Percentiles rank a stretch among this genome's conserved stretches.
Conservation (phyloP, 768 basidiomycete genomes). For the Neoboletus subvelutipes region DNA sequence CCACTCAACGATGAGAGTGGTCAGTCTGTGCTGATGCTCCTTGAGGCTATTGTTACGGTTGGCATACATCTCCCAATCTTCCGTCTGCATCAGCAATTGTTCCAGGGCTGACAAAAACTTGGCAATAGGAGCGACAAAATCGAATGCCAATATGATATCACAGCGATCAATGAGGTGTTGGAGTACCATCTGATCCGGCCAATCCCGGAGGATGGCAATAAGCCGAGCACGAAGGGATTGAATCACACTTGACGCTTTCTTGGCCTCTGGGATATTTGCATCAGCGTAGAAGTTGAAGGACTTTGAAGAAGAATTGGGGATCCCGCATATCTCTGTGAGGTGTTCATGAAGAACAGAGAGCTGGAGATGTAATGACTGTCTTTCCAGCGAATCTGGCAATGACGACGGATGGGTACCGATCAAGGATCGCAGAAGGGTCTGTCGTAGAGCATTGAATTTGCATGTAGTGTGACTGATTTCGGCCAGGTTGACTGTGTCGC, state of each 20-base stretch:
- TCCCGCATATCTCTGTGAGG: slow-evolving; percentile 31
- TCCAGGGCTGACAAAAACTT: slow-evolving; percentile 82
- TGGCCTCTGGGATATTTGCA: slow-evolving; percentile 68
- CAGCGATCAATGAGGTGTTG: slow-evolving; percentile 77
- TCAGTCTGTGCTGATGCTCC: slow-evolving; percentile 61
- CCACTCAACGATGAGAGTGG: slow-evolving; percentile 82
- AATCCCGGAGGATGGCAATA: slow-evolving; percentile 60
- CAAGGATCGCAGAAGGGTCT: slow-evolving; percentile 33
- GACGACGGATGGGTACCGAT: slow-evolving; percentile 30
- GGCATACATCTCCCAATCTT: slow-evolving; percentile 98
- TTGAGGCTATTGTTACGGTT: slow-evolving; percentile 85
- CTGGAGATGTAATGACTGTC: slow-evolving; percentile 49
- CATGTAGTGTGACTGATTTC: slow-evolving; percentile 1
- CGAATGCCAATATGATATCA: slow-evolving; percentile 57
- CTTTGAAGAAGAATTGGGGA: slow-evolving; percentile 15
- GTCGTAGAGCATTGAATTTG: slow-evolving; percentile 36
- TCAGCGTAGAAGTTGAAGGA: slow-evolving; percentile 80
- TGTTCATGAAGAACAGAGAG: slow-evolving; percentile 48
- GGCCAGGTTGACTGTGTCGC: not conserved
- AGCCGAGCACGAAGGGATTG: slow-evolving; percentile 53
- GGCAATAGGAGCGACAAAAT: slow-evolving; percentile 72
- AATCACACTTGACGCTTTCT: slow-evolving; percentile 56
- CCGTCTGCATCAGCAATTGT: slow-evolving; percentile 78
- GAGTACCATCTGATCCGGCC: slow-evolving; percentile 99
- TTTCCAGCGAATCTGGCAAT: slow-evolving; percentile 49